Conservation (phyloP, 768 basidiomycete species). For the Ramaria sp. region DNA sequence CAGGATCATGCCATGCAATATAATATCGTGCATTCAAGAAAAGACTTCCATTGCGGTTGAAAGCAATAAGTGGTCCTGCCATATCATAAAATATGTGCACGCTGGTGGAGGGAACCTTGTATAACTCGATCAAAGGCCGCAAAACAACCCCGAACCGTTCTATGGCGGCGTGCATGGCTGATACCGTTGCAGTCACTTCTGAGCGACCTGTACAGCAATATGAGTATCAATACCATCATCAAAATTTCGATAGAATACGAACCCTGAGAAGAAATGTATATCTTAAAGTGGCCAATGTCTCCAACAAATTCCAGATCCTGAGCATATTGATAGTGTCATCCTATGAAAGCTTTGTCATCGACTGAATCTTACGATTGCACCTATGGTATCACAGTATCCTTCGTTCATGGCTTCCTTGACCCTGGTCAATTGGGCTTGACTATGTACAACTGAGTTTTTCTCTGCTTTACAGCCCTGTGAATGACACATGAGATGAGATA, state of each 20-base stretch:
- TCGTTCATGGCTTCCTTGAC: slow-evolving; percentile 71
- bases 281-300: slow-evolving; percentile 49
- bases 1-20: slow-evolving; percentile 74
- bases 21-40: slow-evolving; percentile 85
- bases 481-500: slow-evolving; percentile 23
- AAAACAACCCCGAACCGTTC: slow-evolving; percentile 60
- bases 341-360: not conserved
- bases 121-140: slow-evolving; percentile 54
- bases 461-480: slow-evolving; percentile 66
- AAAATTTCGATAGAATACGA: slow-evolving; percentile 7
- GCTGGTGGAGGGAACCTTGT: slow-evolving; percentile 59
- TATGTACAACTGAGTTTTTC: slow-evolving; percentile 47
- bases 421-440: slow-evolving; percentile 55
- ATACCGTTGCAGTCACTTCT: slow-evolving; percentile 37
- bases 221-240: slow-evolving; percentile 2
- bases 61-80: slow-evolving; percentile 77
- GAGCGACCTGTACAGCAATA: slow-evolving; percentile 39
- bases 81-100: slow-evolving; percentile 84
- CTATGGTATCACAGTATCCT: slow-evolving; percentile 58
- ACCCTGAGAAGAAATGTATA: slow-evolving; percentile 55
- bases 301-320: slow-evolving; percentile 56
- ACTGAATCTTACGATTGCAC: not conserved
- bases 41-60: slow-evolving; percentile 82
- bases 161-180: slow-evolving; percentile 42
- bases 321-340: slow-evolving; percentile 11